Evolutionary conservation across 148 eudicot genomes (phyloP), one percentile per base, ranked within the genome.

Genomic region (Rhododendron ovatum): DNA sequence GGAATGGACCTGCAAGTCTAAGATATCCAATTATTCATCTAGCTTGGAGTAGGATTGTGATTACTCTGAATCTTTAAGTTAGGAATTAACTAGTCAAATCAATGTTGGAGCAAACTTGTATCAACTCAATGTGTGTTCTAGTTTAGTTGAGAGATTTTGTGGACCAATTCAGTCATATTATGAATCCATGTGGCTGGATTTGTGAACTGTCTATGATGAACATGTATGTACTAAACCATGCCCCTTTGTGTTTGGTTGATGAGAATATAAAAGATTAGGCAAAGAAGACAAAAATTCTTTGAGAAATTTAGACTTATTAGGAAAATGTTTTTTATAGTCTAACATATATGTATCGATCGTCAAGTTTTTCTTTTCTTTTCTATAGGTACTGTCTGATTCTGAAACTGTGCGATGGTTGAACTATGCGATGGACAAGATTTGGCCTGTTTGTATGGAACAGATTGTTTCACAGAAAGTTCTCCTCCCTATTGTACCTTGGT

Each of bases 391-490:
- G 37, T 89, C 93, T 41, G 98, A 95, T 89, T 93, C 99, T 41
- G 99, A 95, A 89, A 88, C 95, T 33, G 96, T 97, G 65, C 88
- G 99, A 80, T 97, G 99, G 99, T 86, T 97, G 89, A 97, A 97
- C 90, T 86, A 94, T 88, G 95, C 94, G 6, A 82, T 97, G 76
- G 96, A 95, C 79, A 97, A 91, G 90, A 91, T 97, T 74, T 97
- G 99, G 99, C 93, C 94, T 37, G 84, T 97, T 84, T 97, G 98
- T 91, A 86, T 97, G 89, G 99, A 95, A 89, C 88, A 93, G 75
- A 93, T 97, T 77, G 92, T 95, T 73, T 97, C 99, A 33, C 98
- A 97, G 93, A 93, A 91, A 85, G 90, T 97, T 63, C 95, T 97
- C 71, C 95, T 95, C 65, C 94, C 98, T n/a, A 93, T 97, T 43